Evolutionary conservation across 202 grass and related monocot genomes (phyloP).

Genomic region (Panicum virgatum): DNA sequence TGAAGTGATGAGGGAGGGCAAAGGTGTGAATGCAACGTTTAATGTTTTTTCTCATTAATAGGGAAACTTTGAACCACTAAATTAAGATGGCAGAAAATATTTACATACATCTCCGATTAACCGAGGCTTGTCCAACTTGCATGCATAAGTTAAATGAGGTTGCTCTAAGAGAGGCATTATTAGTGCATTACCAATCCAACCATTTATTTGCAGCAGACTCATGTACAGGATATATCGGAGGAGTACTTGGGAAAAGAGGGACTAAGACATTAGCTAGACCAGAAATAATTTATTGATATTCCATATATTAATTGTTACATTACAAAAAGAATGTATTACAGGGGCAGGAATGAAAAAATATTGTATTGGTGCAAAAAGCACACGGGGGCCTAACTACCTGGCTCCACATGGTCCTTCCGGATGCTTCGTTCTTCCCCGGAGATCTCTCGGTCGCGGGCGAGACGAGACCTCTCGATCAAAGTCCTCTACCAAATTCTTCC

Average conservation of each 20-base stretch:
- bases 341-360: background rate
- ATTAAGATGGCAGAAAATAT: too few species aligned
- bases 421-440: background rate
- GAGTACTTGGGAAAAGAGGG: background rate
- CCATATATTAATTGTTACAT: background rate
- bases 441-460: slow-evolving; percentile 17
- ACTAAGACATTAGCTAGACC: background rate
- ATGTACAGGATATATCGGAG: too few species aligned
- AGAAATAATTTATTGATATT: background rate
- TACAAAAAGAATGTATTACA: slow-evolving; percentile 23
- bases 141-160: background rate
- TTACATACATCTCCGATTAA: background rate
- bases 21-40: background rate
- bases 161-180: background rate
- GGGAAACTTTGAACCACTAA: too few species aligned
- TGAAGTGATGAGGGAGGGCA: background rate
- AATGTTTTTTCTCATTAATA: too few species aligned
- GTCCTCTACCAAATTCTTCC: slow-evolving; percentile 23
- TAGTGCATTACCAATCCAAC: background rate
- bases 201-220: background rate
- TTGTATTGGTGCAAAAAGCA: slow-evolving; percentile 1
- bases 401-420: slow-evolving; percentile 27
- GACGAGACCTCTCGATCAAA: slow-evolving; percentile 5
- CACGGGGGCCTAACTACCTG: background rate
- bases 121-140: background rate